These are phyloP conservation scores for Geranium rotundifolium DNA, from an alignment of 345 rosid genomes.

Conservation along the genomic window DNA sequence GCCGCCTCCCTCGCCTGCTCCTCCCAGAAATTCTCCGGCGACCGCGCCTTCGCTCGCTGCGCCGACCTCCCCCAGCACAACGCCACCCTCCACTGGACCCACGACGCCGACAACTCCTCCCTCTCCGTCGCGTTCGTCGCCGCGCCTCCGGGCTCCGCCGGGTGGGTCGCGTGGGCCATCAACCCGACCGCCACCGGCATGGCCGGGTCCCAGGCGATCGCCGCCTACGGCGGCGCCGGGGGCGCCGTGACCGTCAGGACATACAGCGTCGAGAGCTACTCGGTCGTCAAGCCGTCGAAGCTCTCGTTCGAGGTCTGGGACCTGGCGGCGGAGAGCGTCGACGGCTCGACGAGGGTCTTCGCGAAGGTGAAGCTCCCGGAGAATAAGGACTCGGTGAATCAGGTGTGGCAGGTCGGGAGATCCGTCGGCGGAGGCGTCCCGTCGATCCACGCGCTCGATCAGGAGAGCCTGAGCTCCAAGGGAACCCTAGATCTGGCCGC, in stretches of 20 bases:
- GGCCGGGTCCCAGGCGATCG: conserved; percentile 55
- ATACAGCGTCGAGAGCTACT: conserved; percentile 28
- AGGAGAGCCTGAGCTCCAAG: conserved; percentile 21
- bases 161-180: conserved; percentile 77
- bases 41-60: conserved; percentile 39
- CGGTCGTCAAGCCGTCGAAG: conserved; percentile 13
- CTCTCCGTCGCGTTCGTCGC: conserved; percentile 65
- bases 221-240: conserved; percentile 29
- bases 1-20: conserved; percentile 44
- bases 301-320: conserved; percentile 67
- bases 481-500: conserved; percentile 35
- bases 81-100: conserved; percentile 63
- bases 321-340: conserved; percentile 33
- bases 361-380: conserved; percentile 59
- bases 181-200: conserved; percentile 58
- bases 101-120: conserved; percentile 35
- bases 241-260: conserved; percentile 34
- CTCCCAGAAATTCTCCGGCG: conserved; percentile 36
- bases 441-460: neutral
- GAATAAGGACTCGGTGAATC: conserved; percentile 40
- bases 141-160: conserved; percentile 30
- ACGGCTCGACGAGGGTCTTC: conserved; percentile 36
- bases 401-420: conserved; percentile 75
- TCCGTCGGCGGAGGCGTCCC: conserved; percentile 17
- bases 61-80: conserved; percentile 54